phyloP scores from a whole-genome alignment of 306 rosid species.

The Cicer chorassanicum region DNA sequence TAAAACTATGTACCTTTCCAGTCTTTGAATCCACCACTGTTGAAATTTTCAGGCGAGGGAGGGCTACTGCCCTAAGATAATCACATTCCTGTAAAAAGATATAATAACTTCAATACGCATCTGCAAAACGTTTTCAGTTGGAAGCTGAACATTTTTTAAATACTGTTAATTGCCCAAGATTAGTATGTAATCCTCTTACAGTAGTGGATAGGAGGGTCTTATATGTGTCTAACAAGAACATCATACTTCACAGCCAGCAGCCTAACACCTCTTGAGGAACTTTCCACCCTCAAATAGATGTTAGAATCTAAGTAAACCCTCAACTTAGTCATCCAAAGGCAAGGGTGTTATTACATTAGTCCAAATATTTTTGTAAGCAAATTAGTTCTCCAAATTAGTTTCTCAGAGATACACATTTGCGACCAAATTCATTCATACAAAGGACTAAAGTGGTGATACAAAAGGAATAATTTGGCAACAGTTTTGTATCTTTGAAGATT shows the following conservation, averaged over 20 bases:
- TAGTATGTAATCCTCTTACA: constrained; percentile 25
- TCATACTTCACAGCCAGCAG: constrained; percentile 28
- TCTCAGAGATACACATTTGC: not conserved
- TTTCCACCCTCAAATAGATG: not conserved
- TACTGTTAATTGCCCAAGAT: constrained; percentile 17
- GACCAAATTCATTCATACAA: not conserved
- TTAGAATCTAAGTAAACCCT: not conserved
- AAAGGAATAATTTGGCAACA: not conserved
- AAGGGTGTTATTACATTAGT: too few relatives aligned
- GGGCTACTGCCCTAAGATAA: constrained; percentile 79
- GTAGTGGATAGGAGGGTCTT: constrained; percentile 31
- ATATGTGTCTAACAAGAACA: constrained; percentile 17
- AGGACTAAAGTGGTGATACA: not conserved
- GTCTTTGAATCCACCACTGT: constrained; percentile 94
- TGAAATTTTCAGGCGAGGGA: constrained; percentile 82
- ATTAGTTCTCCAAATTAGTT: not conserved
- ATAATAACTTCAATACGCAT: constrained; percentile 33
- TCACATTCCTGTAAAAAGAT: constrained; percentile 80
- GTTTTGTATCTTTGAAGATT: constrained; percentile 1
- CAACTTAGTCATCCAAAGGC: too few relatives aligned
- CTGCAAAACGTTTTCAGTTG: constrained; percentile 14
- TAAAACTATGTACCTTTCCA: constrained; percentile 70
- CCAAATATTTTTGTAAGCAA: too few relatives aligned
- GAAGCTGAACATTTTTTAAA: constrained; percentile 37
- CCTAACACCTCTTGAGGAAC: not conserved